Percentiles rank a stretch among this genome's conserved stretches.
Evolutionary conservation across 345 rosid species (phyloP).

Genomic region (Linum lewisii): DNA sequence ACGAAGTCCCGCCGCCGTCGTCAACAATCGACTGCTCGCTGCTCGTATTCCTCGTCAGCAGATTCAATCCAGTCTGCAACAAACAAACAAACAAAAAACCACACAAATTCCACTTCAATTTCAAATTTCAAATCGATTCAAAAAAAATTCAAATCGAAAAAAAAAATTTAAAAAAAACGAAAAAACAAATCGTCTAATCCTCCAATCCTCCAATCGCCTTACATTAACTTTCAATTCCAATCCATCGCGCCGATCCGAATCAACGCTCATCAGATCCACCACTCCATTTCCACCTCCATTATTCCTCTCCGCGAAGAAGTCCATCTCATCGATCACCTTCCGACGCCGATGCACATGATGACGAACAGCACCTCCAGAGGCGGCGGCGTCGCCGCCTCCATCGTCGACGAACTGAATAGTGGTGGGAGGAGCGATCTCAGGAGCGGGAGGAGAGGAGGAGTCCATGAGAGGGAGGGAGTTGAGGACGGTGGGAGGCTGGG

Average conservation of each 20-base stretch:
- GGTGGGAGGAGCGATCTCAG: neutral
- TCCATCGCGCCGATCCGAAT: neutral
- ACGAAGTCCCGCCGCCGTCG: constrained; percentile 51
- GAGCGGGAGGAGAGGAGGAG: neutral
- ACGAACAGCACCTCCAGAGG: neutral
- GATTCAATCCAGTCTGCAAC: constrained; percentile 54
- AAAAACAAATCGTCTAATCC: neutral
- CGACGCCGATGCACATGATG: constrained; percentile 12
- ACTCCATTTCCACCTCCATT: no score
- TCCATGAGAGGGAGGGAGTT: constrained; percentile 34
- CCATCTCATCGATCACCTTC: constrained; percentile 41
- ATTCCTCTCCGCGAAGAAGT: constrained; percentile 37
- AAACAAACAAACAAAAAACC: neutral
- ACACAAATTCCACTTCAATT: neutral
- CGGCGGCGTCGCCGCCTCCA: neutral
- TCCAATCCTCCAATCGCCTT: neutral
- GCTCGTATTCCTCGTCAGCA: constrained; percentile 43
- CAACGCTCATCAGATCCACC: neutral
- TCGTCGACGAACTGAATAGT: neutral
- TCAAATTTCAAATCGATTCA: neutral
- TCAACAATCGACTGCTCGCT: constrained; percentile 61
- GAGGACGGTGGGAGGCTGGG: constrained; percentile 32
- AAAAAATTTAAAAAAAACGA: neutral
- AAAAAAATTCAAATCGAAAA: neutral
- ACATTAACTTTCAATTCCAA: constrained; percentile 40